A percentile compares a stretch with the other conserved stretches of the same genome.
Evolutionary conservation across 345 rosid species (phyloP).

Genomic region (Tarenaya hassleriana): DNA sequence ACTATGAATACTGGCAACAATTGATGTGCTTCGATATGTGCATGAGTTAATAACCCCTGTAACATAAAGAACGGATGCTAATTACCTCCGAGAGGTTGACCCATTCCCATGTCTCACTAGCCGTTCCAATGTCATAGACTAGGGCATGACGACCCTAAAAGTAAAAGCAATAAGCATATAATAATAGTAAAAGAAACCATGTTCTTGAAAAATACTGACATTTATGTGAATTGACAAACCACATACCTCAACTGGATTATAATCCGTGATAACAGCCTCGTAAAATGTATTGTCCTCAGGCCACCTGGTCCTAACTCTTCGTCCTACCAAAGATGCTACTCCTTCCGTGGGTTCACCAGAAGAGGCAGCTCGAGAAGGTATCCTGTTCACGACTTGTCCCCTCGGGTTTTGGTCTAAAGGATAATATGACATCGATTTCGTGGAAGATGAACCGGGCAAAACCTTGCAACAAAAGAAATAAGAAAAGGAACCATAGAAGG

Average conservation of each 20-base stretch:
- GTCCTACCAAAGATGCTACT: slow-evolving; percentile 49
- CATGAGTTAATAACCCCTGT: no score
- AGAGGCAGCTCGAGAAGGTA: slow-evolving; percentile 41
- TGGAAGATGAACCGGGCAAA: slow-evolving; percentile 51
- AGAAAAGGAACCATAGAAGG: background rate
- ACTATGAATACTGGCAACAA: background rate
- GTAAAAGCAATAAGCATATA: slow-evolving; percentile 4
- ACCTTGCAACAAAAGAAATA: slow-evolving; percentile 35
- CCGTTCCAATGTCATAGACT: slow-evolving; percentile 72
- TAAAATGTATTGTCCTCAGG: slow-evolving; percentile 93
- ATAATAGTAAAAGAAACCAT: slow-evolving; percentile 3
- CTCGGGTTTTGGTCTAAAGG: slow-evolving; percentile 53
- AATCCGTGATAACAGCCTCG: slow-evolving; percentile 76
- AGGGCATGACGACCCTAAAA: slow-evolving; percentile 73
- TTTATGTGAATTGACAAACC: slow-evolving; percentile 15
- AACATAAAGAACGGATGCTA: slow-evolving; percentile 1
- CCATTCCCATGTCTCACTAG: slow-evolving; percentile 90
- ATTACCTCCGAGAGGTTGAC: slow-evolving; percentile 78
- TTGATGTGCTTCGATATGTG: no score
- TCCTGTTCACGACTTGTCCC: slow-evolving; percentile 52
- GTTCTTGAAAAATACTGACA: background rate
- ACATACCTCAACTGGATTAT: slow-evolving; percentile 52
- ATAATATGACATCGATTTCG: slow-evolving; percentile 48
- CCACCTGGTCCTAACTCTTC: slow-evolving; percentile 77
- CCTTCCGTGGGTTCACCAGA: slow-evolving; percentile 44